Percentiles rank a stretch among this genome's conserved stretches.
Evolutionary conservation across 108 stramenopile species (phyloP).

Genomic region (Cyclotella atomus): DNA sequence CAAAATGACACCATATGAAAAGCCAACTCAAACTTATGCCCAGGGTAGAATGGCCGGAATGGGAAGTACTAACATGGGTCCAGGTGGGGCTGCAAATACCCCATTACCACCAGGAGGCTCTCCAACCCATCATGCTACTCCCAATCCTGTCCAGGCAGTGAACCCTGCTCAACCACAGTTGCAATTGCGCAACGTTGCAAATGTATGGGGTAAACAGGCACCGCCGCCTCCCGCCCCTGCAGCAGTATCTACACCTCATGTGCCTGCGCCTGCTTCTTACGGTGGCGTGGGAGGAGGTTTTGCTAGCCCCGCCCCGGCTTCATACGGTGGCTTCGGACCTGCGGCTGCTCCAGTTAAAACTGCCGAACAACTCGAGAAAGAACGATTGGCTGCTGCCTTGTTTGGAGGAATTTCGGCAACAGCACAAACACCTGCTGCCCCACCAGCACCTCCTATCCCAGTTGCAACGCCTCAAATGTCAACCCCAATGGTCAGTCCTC

Average conservation of each 20-base stretch:
- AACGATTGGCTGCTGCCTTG: slow-evolving; percentile 93
- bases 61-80: slow-evolving; percentile 48
- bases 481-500: slow-evolving; percentile 24
- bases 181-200: slow-evolving; percentile 78
- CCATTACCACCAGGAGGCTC: slow-evolving; percentile 31
- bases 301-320: slow-evolving; percentile 3
- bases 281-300: slow-evolving; percentile 12
- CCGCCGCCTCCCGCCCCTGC: slow-evolving; percentile 35
- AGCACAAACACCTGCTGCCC: slow-evolving; percentile 52
- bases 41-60: slow-evolving; percentile 35
- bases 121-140: slow-evolving; percentile 47
- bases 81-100: slow-evolving; percentile 58
- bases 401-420: slow-evolving; percentile 90
- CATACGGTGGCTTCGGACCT: slow-evolving; percentile 55
- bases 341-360: slow-evolving; percentile 70
- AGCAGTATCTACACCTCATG: slow-evolving; percentile 49
- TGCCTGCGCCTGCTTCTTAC: slow-evolving; percentile 34
- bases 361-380: slow-evolving; percentile 89
- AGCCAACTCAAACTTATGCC: slow-evolving; percentile 66
- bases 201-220: slow-evolving; percentile 84
- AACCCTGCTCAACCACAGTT: slow-evolving; percentile 54
- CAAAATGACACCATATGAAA: slow-evolving; percentile 93
- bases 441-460: slow-evolving; percentile 51
- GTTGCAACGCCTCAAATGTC: slow-evolving; percentile 22
- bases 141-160: slow-evolving; percentile 18